phyloP scores from a whole-genome alignment of 305 asterid genomes.

The Fraxinus velutina region DNA sequence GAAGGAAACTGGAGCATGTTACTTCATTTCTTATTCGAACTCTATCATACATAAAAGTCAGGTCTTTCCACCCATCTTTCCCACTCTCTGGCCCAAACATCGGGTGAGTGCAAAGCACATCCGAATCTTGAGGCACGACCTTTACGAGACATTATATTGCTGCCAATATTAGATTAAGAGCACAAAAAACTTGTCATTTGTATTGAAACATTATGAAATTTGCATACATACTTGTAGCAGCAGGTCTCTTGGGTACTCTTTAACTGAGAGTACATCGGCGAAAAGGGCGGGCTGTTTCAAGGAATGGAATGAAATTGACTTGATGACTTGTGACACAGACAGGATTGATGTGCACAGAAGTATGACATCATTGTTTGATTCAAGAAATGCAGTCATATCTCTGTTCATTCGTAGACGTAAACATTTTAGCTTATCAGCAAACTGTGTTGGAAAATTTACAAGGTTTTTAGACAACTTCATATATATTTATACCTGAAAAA shows the following conservation, averaged over 20 bases:
- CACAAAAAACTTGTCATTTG: not conserved
- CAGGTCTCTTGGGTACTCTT: constrained; percentile 70
- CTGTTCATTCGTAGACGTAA: constrained; percentile 32
- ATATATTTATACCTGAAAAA: constrained; percentile 51
- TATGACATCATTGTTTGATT: constrained; percentile 59
- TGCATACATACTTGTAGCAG: constrained; percentile 45
- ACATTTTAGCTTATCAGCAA: not conserved
- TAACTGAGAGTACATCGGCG: constrained; percentile 81
- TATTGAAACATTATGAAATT: not conserved
- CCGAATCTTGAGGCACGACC: constrained; percentile 69
- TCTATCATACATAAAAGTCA: constrained; percentile 65
- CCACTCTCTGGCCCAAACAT: constrained; percentile 98
- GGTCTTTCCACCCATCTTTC: constrained; percentile 66
- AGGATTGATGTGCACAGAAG: constrained; percentile 68
- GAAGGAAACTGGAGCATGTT: constrained; percentile 54
- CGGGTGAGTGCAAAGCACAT: constrained; percentile 87
- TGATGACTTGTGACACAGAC: constrained; percentile 59
- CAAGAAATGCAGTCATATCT: constrained; percentile 52
- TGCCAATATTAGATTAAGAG: not conserved
- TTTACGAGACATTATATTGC: constrained; percentile 23
- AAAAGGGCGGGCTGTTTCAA: constrained; percentile 57
- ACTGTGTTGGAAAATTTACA: not conserved
- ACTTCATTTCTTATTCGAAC: constrained; percentile 59
- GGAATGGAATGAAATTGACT: constrained; percentile 49
- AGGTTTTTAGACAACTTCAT: not conserved